phyloP scores from a whole-genome alignment of 2,329 filamentous ascomycete species.

The Cladosporium sp. region DNA sequence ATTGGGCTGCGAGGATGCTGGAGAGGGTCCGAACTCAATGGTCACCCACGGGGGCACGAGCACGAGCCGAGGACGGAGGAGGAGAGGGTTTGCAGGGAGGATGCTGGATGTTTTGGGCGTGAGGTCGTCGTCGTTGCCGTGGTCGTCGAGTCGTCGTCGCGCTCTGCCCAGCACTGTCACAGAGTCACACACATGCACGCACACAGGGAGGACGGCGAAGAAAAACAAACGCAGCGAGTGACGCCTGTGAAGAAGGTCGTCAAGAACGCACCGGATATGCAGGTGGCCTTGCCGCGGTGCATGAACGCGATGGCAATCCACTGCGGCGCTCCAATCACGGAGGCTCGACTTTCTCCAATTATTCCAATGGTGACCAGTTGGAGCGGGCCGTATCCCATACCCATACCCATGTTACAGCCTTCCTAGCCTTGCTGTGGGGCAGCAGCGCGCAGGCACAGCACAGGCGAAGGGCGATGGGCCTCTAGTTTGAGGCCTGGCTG shows the following conservation, averaged over 20 bases:
- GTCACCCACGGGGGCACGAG: slow-evolving; percentile 7
- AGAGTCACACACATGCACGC: neutral
- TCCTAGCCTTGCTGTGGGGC: neutral
- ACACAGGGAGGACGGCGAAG: neutral
- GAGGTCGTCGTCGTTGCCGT: neutral
- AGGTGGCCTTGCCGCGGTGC: neutral
- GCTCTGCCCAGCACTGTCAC: neutral
- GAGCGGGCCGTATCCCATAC: neutral
- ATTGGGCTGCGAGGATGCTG: slow-evolving; percentile 9
- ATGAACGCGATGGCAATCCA: slow-evolving; percentile 2
- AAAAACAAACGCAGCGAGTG: slow-evolving; percentile 3
- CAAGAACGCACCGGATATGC: slow-evolving; percentile 4
- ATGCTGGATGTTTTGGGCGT: no score
- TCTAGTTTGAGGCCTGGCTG: slow-evolving; percentile 12
- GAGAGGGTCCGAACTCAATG: slow-evolving; percentile 1
- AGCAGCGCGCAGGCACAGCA: neutral
- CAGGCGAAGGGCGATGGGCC: slow-evolving; percentile 11
- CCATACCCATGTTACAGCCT: neutral
- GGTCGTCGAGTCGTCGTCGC: neutral
- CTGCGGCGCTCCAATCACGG: slow-evolving; percentile 3
- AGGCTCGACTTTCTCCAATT: slow-evolving; percentile 4
- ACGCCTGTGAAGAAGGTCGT: slow-evolving; percentile 8
- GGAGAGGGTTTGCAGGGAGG: neutral
- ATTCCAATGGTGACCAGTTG: slow-evolving; percentile 13
- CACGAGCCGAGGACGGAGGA: neutral